A percentile compares a stretch with the other conserved stretches of the same genome.
Conservation (phyloP, 306 rosid species). For the Abrus pulchellus region DNA sequence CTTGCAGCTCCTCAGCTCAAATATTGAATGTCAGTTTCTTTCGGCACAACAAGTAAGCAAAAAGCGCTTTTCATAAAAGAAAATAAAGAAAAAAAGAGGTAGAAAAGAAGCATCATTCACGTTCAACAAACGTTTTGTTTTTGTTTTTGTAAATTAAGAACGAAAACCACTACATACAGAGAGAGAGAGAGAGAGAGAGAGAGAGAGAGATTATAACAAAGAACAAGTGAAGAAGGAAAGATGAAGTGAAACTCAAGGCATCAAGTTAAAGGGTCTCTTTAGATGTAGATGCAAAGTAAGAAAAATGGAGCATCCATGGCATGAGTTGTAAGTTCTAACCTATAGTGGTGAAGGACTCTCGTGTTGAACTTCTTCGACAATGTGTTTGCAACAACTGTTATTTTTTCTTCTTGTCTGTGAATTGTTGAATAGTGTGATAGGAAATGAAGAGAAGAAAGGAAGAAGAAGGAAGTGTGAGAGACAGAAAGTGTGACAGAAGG, state of each 20-base stretch:
- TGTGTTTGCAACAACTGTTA: not conserved
- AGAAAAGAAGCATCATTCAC: conserved; percentile 57
- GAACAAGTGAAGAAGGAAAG: conserved; percentile 39
- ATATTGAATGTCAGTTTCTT: conserved; percentile 38
- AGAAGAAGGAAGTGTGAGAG: not conserved
- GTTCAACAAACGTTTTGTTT: not conserved
- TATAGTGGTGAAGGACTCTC: too few species aligned
- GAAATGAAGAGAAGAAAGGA: not conserved
- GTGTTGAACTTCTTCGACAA: not conserved
- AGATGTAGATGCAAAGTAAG: not conserved
- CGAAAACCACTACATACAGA: not conserved
- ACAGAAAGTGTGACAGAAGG: not conserved
- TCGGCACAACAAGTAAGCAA: conserved; percentile 27
- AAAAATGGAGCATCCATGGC: not conserved
- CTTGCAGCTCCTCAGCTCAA: conserved; percentile 58
- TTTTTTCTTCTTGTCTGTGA: not conserved
- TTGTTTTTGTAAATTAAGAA: not conserved
- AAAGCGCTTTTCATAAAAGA: conserved; percentile 34
- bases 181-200: too few species aligned
- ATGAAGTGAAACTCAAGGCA: not conserved
- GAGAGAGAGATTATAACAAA: conserved; percentile 7
- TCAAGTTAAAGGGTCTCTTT: too few species aligned
- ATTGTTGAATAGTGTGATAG: not conserved
- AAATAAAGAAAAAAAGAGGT: conserved; percentile 42
- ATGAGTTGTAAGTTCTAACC: conserved; percentile 8